Evolutionary conservation across 331 rosid genomes (phyloP).

Genomic region (Saraca asoca): DNA sequence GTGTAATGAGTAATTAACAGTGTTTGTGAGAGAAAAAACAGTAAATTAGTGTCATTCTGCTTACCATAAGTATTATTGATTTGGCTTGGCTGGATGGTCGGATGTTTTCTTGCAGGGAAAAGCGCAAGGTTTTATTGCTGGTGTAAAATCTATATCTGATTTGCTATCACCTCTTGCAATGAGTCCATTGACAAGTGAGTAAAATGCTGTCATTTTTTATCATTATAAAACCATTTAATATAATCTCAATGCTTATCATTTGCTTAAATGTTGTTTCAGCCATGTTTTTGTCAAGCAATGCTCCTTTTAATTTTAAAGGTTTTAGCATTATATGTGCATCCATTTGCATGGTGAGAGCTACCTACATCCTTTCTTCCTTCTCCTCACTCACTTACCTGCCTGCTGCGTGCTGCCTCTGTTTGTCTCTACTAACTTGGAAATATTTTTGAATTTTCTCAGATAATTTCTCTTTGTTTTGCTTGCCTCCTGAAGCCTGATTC

Average conservation of each 20-base stretch:
- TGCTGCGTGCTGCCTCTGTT: not conserved
- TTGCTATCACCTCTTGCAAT: conserved; percentile 69
- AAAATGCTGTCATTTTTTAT: not conserved
- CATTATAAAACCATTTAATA: not conserved
- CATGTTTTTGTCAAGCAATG: conserved; percentile 61
- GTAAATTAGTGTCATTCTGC: too few species aligned
- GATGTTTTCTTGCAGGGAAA: conserved; percentile 52
- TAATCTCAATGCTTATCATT: conserved; percentile 3
- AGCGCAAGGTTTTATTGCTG: conserved; percentile 78
- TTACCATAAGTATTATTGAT: too few species aligned
- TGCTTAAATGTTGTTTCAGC: conserved; percentile 51
- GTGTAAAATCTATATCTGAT: conserved; percentile 69
- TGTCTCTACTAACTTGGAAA: conserved; percentile 22
- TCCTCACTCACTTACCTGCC: not conserved
- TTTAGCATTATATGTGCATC: conserved; percentile 77
- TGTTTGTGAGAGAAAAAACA: too few species aligned
- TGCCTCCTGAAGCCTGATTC: conserved; percentile 45
- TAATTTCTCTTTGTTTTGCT: conserved; percentile 57
- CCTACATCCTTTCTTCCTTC: conserved; percentile 10
- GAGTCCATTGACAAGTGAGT: conserved; percentile 84
- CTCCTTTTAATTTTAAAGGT: conserved; percentile 88
- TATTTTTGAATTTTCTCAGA: conserved; percentile 40
- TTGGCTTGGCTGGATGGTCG: too few species aligned
- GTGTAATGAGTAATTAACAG: too few species aligned
- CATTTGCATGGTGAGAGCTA: conserved; percentile 55